Percentiles rank a stretch among this genome's conserved stretches.
Conservation (phyloP, 75 land plant genomes). For the Cryptomeria japonica region DNA sequence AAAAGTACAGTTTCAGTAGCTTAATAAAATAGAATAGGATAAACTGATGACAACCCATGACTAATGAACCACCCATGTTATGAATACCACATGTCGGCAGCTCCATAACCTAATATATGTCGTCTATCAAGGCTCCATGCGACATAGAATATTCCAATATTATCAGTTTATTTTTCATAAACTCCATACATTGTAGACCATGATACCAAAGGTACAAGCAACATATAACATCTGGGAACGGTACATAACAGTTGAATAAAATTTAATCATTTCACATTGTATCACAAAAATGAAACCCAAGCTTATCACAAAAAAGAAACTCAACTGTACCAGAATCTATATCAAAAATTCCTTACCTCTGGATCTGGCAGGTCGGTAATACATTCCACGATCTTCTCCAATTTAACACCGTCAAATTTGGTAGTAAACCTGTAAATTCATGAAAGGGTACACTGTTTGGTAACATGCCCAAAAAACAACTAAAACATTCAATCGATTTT, state of each 20-base stretch:
- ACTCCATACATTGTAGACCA: background rate
- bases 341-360: constrained; percentile 42
- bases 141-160: background rate
- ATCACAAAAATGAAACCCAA: background rate
- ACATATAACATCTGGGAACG: background rate
- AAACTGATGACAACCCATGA: background rate
- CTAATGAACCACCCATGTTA: background rate
- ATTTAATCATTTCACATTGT: background rate
- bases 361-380: constrained; percentile 92
- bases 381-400: constrained; percentile 65
- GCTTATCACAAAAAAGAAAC: background rate
- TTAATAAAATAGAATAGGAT: background rate
- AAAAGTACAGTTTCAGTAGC: background rate
- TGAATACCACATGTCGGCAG: background rate
- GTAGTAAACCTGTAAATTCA: constrained; percentile 66
- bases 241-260: background rate
- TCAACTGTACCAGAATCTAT: background rate
- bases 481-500: background rate
- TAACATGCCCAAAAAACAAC: background rate
- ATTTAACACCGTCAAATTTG: constrained; percentile 74
- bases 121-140: background rate
- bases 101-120: background rate
- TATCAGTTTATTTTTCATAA: no score
- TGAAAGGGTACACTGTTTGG: background rate
- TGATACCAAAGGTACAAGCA: background rate